Evolutionary conservation across 495 filamentous ascomycete genomes (phyloP).

Genomic region (Xylaria castorea): DNA sequence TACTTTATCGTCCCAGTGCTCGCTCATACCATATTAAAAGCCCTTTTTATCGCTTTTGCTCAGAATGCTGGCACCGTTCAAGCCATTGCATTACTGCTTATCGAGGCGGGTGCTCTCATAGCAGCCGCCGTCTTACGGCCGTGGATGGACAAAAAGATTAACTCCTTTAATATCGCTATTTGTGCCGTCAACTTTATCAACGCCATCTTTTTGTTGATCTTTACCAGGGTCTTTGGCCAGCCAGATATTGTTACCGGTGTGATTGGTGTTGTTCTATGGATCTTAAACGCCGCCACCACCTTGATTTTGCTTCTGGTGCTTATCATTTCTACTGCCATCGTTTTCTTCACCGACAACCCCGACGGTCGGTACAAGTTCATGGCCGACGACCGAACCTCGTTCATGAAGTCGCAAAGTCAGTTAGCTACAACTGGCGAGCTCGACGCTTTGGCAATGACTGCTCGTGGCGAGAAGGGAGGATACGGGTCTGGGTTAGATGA

Average conservation of each 20-base stretch:
- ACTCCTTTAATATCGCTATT: conserved; percentile 95
- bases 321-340: conserved; percentile 80
- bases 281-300: conserved; percentile 86
- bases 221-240: conserved; percentile 80
- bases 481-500: conserved; percentile 70
- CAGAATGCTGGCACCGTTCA: conserved; percentile 77
- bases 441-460: conserved; percentile 89
- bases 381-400: conserved; percentile 93
- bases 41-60: conserved; percentile 86
- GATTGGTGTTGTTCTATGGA: conserved; percentile 92
- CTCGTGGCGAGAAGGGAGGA: conserved; percentile 81
- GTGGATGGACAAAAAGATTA: conserved; percentile 99
- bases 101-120: conserved; percentile 84
- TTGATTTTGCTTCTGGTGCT: conserved; percentile 89
- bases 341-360: conserved; percentile 90
- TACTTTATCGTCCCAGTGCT: conserved; percentile 92
- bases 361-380: conserved; percentile 96
- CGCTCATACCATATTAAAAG: conserved; percentile 80
- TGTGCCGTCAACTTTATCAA: conserved; percentile 89
- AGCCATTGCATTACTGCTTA: conserved; percentile 81
- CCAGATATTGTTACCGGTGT: conserved; percentile 88
- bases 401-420: conserved; percentile 95
- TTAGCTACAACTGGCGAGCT: conserved; percentile 79
- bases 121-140: conserved; percentile 80
- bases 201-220: conserved; percentile 82